Conservation (phyloP, 345 rosid genomes). For the Populus euphratica region DNA sequence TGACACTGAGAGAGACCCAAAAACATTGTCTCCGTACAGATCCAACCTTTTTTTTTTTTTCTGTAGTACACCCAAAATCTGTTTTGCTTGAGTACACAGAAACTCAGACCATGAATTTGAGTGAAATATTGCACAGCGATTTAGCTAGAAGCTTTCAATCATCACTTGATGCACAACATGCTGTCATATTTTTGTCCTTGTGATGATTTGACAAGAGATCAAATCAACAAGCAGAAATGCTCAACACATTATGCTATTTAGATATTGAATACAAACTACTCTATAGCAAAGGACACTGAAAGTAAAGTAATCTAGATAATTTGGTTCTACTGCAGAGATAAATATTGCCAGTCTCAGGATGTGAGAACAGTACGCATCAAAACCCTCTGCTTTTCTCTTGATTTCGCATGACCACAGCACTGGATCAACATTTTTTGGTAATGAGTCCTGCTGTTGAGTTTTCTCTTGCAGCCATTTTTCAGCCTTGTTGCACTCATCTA, state of each 20-base stretch:
- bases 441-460: constrained; percentile 64
- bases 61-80: too few relatives aligned
- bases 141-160: not conserved
- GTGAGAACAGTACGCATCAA: not conserved
- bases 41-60: too few relatives aligned
- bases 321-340: too few relatives aligned
- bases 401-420: constrained; percentile 62
- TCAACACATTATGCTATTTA: not conserved
- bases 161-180: not conserved
- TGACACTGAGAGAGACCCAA: too few relatives aligned
- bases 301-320: too few relatives aligned
- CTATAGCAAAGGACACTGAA: too few relatives aligned
- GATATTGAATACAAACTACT: too few relatives aligned
- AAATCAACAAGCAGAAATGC: not conserved
- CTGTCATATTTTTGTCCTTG: not conserved
- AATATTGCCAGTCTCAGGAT: not conserved
- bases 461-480: constrained; percentile 80
- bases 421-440: constrained; percentile 60
- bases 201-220: not conserved
- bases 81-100: too few relatives aligned
- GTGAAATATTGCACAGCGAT: not conserved
- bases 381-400: constrained; percentile 55
- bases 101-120: too few relatives aligned
- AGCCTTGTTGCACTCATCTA: constrained; percentile 69
- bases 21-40: too few relatives aligned